phyloP scores from a whole-genome alignment of 768 basidiomycete genomes.

The Rhodotorula graminis region DNA sequence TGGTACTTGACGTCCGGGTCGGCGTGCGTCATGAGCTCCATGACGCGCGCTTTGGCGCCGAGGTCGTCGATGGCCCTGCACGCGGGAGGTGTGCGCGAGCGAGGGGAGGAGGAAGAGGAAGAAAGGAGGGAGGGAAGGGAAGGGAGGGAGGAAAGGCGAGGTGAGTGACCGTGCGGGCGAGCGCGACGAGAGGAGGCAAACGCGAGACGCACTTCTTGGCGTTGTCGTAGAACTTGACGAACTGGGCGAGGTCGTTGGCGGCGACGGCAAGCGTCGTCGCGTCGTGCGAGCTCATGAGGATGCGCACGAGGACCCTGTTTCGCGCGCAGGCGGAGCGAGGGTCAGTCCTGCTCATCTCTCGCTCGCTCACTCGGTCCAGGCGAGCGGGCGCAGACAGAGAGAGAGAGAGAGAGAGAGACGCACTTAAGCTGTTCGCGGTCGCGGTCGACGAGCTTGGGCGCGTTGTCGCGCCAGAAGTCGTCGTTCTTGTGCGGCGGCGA shows the following conservation, averaged over 20 bases:
- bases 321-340: not conserved
- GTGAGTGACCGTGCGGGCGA: no score
- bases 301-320: slow-evolving; percentile 55
- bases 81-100: not conserved
- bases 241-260: slow-evolving; percentile 87
- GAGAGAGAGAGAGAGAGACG: not conserved
- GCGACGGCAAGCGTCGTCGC: slow-evolving; percentile 77
- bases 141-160: no score
- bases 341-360: no score
- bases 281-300: slow-evolving; percentile 67
- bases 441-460: slow-evolving; percentile 73
- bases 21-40: slow-evolving; percentile 73
- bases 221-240: slow-evolving; percentile 81
- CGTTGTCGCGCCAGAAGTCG: slow-evolving; percentile 97
- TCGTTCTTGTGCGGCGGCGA: slow-evolving; percentile 93
- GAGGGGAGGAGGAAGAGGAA: not conserved
- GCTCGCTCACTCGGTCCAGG: no score
- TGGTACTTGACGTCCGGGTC: slow-evolving; percentile 88
- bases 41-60: slow-evolving; percentile 64
- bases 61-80: slow-evolving; percentile 61
- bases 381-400: no score
- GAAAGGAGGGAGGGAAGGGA: not conserved
- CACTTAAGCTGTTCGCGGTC: slow-evolving; percentile 76
- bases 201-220: slow-evolving; percentile 70
- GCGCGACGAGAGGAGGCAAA: no score